Evolutionary conservation across 2,329 filamentous ascomycete genomes (phyloP).

Genomic region (Diaporthe australafricana): DNA sequence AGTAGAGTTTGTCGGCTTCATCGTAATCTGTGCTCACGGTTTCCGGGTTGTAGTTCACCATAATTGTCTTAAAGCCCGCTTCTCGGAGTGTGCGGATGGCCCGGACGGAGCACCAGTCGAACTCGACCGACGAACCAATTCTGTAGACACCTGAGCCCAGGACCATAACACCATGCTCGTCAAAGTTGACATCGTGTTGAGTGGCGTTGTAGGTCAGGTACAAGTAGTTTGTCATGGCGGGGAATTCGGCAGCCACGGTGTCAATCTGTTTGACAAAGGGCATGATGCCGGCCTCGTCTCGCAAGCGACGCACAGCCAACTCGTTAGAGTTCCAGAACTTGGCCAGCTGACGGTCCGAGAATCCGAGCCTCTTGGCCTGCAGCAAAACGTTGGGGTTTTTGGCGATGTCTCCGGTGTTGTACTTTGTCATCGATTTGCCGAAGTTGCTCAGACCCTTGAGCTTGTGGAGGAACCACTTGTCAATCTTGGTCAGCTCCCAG

Average conservation of each 20-base stretch:
- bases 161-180: constrained; percentile 95
- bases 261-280: constrained; percentile 98
- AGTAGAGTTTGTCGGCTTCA: constrained; percentile 93
- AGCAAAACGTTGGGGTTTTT: constrained; percentile 75
- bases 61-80: constrained; percentile 90
- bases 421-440: constrained; percentile 79
- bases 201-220: constrained; percentile 96
- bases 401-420: constrained; percentile 72
- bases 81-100: constrained; percentile 91
- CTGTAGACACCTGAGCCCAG: constrained; percentile 95
- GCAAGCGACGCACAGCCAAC: constrained; percentile 84
- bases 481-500: constrained; percentile 98
- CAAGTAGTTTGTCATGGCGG: constrained; percentile 93
- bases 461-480: constrained; percentile 97
- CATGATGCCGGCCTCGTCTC: constrained; percentile 86
- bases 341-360: constrained; percentile 92
- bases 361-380: constrained; percentile 92
- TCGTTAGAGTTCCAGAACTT: constrained; percentile 97
- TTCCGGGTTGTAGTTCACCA: constrained; percentile 95
- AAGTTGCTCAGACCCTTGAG: constrained; percentile 94
- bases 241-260: constrained; percentile 97
- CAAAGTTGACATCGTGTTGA: constrained; percentile 84
- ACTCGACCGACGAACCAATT: constrained; percentile 97
- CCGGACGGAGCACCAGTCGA: constrained; percentile 98
- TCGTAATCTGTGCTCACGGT: constrained; percentile 93